These are phyloP conservation scores for Asterochloris sp. DNA, from an alignment of 139 green algal species.

Conservation along the genomic window DNA sequence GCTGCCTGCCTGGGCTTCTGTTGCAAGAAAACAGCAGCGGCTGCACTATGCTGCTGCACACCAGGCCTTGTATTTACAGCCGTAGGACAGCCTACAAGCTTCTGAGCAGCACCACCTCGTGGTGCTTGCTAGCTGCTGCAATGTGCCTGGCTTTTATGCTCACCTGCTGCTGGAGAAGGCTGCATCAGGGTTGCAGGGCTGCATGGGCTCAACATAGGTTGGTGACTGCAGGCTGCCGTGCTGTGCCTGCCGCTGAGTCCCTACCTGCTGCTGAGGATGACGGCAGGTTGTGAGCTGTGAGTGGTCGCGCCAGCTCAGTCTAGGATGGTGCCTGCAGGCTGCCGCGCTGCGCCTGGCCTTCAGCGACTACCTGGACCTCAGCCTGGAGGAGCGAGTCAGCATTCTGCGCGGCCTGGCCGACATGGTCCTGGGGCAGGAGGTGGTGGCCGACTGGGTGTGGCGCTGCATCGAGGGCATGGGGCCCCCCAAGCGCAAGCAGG, in stretches of 20 bases:
- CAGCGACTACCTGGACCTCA: constrained; percentile 64
- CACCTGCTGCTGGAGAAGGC: background rate
- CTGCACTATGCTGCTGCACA: no score
- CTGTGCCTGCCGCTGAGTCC: background rate
- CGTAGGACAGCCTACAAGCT: no score
- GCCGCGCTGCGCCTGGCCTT: constrained; percentile 40
- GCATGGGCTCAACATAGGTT: background rate
- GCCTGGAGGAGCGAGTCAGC: constrained; percentile 41
- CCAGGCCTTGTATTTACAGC: no score
- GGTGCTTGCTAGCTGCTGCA: no score
- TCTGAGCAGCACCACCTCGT: no score
- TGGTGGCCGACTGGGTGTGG: background rate
- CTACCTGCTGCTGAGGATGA: background rate
- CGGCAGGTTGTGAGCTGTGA: background rate
- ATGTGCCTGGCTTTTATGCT: background rate
- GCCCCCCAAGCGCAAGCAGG: no score
- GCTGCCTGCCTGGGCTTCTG: no score
- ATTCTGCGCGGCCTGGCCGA: constrained; percentile 59
- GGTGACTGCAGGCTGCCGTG: no score
- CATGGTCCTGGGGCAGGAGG: constrained; percentile 56
- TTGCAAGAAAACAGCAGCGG: no score
- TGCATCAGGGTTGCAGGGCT: background rate
- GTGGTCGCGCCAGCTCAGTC: background rate
- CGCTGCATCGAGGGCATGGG: no score
- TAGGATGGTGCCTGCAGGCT: constrained; percentile 9